These are phyloP conservation scores for Chamaecyparis obtusa DNA, from an alignment of 75 land plant genomes.

Conservation along the genomic window DNA sequence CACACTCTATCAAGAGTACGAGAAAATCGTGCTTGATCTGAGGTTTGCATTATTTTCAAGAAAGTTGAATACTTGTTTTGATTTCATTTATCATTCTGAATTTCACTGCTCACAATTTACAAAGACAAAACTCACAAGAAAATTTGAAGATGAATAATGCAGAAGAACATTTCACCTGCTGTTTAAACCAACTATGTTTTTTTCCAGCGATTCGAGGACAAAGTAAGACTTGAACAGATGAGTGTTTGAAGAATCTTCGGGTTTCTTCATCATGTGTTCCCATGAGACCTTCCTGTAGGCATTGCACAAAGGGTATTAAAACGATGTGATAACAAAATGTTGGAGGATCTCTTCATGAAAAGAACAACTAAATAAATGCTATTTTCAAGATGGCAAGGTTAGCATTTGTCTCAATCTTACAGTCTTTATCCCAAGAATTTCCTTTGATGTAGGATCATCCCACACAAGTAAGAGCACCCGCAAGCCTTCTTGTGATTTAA, in stretches of 20 bases:
- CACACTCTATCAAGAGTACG: no score
- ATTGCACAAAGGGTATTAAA: background rate
- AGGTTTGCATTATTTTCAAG: no score
- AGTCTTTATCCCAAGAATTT: constrained; percentile 33
- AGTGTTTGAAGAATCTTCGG: constrained; percentile 68
- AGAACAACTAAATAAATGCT: background rate
- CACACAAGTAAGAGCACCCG: constrained; percentile 73
- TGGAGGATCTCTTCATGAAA: background rate
- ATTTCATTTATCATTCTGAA: no score
- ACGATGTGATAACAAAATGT: background rate
- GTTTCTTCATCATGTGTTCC: constrained; percentile 88
- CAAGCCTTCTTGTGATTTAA: constrained; percentile 75
- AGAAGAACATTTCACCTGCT: constrained; percentile 41
- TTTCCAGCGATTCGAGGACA: constrained; percentile 80
- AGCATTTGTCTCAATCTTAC: constrained; percentile 21
- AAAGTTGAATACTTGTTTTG: no score
- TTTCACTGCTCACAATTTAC: background rate
- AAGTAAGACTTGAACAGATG: constrained; percentile 73
- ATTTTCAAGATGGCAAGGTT: background rate
- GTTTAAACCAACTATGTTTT: constrained; percentile 71
- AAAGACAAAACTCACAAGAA: background rate
- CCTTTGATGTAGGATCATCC: constrained; percentile 81
- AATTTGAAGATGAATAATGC: background rate
- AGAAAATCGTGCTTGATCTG: no score
- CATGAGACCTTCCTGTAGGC: constrained; percentile 81